Conservation (phyloP, 2,329 filamentous ascomycete genomes). For the Atkinsonella texensis region DNA sequence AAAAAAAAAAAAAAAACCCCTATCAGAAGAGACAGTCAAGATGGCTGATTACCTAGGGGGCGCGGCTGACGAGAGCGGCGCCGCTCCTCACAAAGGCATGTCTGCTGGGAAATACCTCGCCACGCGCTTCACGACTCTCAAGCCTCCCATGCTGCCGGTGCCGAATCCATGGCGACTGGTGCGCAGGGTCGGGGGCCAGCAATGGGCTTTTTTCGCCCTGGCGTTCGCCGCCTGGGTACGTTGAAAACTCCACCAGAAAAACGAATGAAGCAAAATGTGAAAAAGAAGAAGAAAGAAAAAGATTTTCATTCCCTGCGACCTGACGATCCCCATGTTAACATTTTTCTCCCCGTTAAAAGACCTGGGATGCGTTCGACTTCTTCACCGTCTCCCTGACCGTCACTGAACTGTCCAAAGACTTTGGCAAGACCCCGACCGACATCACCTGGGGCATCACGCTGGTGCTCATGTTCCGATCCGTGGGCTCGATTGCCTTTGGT, state of each 20-base stretch:
- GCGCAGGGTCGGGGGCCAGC: constrained; percentile 33
- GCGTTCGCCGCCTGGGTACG: constrained; percentile 46
- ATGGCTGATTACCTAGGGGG: constrained; percentile 13
- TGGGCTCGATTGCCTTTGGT: constrained; percentile 43
- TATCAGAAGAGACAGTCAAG: too few species aligned
- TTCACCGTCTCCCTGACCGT: constrained; percentile 52
- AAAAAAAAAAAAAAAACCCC: too few species aligned
- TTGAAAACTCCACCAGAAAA: too few species aligned
- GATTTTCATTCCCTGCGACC: background rate
- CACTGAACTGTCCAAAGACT: constrained; percentile 38
- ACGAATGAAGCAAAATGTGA: too few species aligned
- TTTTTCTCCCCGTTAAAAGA: constrained; percentile 23
- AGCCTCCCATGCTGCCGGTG: constrained; percentile 42
- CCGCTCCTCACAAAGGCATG: constrained; percentile 37
- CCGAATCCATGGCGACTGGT: constrained; percentile 41
- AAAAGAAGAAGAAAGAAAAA: too few species aligned
- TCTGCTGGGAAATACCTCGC: constrained; percentile 31
- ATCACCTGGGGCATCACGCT: constrained; percentile 55
- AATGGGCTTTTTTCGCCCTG: constrained; percentile 44
- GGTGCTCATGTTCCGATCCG: constrained; percentile 47
- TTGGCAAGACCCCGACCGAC: constrained; percentile 40
- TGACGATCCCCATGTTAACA: background rate
- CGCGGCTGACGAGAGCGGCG: constrained; percentile 15
- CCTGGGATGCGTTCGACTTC: constrained; percentile 56
- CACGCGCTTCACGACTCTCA: constrained; percentile 43